Evolutionary conservation across 768 basidiomycete species (phyloP), one percentile per base, ranked within the genome.

Genomic region (Imleria badia): DNA sequence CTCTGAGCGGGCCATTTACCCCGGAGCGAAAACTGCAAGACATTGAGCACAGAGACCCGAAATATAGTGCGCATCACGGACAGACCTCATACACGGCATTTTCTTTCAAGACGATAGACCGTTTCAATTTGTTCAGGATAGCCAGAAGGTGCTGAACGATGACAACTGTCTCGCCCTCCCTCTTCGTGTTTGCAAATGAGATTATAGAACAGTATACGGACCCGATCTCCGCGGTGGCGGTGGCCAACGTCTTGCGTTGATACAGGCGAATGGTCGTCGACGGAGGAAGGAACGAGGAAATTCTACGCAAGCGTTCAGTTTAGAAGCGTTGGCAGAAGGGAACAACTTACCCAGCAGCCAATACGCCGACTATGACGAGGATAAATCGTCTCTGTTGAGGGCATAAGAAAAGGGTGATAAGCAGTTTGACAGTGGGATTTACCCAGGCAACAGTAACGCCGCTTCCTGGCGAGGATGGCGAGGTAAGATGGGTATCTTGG

Each of bases 1-100:
- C 92, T 73, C 51, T 87, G 72, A n/a, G 81, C 80, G 1, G 92
- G 92, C 92, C 91, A 94, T 59, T 77, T 74, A 1, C 91, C 92
- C 45, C 83, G 72, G n/a, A 94, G 69, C 0, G 90, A 91, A 66
- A 90, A 83, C 85, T 93, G 61, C 7, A 49, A 29, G 14, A 9
- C 11, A 29, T 6, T 60, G 14, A 59, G 52, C 8, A 35, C n/a
- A 23, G 22, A 34, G 13, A 17, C 17, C 6, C 20, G 55, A 58
- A 20, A 47, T 34, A n/a, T 56, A 14, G 36, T 1, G 3, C 33
- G 13, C 45, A 14, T 20, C 19, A 20, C 31, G 34, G 36, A 52
- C 76, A 9, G 31, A 86, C 87, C 78, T 89, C 88, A 54, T 89
- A 89, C 1, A 78, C 72, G 17, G 81, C 80, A 62, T 89, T 87